These are phyloP conservation scores for Colletotrichum lupini DNA, from an alignment of 2,329 filamentous ascomycete genomes.

Conservation along the genomic window DNA sequence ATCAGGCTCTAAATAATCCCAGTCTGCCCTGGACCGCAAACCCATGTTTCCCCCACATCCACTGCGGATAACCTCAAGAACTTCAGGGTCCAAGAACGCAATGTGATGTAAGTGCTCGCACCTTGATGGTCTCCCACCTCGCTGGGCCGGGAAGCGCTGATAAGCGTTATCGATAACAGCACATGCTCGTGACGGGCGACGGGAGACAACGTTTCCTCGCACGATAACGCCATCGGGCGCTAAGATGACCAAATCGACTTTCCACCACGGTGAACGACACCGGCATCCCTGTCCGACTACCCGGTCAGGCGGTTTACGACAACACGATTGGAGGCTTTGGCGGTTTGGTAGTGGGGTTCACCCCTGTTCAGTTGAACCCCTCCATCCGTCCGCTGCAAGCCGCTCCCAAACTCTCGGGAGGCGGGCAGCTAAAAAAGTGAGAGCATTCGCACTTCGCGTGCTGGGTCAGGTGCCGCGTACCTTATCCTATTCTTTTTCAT, in stretches of 20 bases:
- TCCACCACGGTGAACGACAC: not conserved
- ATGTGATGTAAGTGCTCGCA: not conserved
- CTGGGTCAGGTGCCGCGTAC: not conserved
- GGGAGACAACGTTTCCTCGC: not conserved
- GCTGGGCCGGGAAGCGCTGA: not conserved
- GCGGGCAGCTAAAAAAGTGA: conserved; percentile 8
- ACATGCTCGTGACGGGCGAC: not conserved
- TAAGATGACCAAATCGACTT: conserved; percentile 25
- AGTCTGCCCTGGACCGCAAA: not conserved
- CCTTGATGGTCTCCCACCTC: conserved; percentile 18
- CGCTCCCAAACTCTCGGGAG: conserved; percentile 14
- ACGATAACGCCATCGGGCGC: conserved; percentile 32
- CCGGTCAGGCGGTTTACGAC: conserved; percentile 26
- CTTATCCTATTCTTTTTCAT: not conserved
- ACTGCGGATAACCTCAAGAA: not conserved
- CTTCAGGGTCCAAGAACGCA: conserved; percentile 3
- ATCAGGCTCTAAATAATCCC: not conserved
- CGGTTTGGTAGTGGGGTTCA: not conserved
- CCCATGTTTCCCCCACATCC: not conserved
- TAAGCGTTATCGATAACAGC: conserved; percentile 6
- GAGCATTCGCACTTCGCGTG: not conserved
- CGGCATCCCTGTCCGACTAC: conserved; percentile 25
- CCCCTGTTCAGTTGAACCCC: conserved; percentile 5
- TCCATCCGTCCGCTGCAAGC: not conserved
- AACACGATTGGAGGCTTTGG: conserved; percentile 16